Conservation (phyloP, 257 asterid genomes). For the Capsicum chinense region DNA sequence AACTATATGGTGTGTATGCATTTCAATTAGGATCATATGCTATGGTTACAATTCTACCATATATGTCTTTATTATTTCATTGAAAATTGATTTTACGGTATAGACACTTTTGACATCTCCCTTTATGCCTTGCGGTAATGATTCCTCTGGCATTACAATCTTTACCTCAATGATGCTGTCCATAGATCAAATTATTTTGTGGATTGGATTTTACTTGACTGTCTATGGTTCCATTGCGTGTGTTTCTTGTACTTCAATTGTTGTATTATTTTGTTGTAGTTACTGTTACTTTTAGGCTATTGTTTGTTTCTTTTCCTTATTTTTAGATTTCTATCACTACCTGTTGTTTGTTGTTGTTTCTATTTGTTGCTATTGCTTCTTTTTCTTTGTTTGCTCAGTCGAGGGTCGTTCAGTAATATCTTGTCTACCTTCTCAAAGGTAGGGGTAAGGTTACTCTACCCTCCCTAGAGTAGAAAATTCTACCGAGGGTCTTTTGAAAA, state of each 20-base stretch:
- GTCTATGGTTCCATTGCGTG: no score
- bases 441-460: background rate
- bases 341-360: background rate
- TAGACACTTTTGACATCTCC: no score
- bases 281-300: background rate
- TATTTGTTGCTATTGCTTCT: background rate
- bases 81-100: no score
- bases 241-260: background rate
- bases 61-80: no score
- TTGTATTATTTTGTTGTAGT: background rate
- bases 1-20: background rate
- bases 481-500: background rate
- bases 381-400: background rate
- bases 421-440: background rate
- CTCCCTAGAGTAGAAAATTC: background rate
- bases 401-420: background rate
- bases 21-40: no score
- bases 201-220: no score
- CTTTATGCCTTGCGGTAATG: no score
- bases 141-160: no score
- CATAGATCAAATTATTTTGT: no score
- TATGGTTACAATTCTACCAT: no score
- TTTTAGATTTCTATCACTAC: background rate
- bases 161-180: no score
- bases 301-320: background rate